Conservation (phyloP, 78 protist species). For the Diacronema lutheri region DNA sequence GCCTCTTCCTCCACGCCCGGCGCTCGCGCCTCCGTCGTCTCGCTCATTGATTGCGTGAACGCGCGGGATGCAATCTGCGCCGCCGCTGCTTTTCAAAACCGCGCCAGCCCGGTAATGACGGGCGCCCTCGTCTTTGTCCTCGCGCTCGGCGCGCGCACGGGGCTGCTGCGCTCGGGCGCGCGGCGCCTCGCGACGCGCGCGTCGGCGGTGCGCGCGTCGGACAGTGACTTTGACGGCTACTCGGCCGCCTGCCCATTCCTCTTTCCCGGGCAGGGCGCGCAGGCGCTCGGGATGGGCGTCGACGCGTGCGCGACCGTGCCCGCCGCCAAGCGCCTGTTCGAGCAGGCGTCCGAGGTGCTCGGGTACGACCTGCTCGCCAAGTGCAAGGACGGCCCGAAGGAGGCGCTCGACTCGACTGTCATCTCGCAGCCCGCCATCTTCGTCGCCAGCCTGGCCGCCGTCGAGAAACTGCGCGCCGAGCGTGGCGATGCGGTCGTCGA, state of each 20-base stretch:
- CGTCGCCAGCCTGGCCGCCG: conserved; percentile 36
- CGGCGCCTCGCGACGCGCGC: no score
- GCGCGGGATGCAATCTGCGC: no score
- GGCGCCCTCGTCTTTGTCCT: no score
- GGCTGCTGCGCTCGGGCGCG: no score
- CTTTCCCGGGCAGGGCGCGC: conserved; percentile 43
- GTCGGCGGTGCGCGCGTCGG: no score
- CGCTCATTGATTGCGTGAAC: no score
- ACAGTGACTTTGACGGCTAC: no score
- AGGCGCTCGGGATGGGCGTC: conserved; percentile 15
- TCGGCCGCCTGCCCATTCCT: not conserved
- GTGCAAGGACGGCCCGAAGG: conserved; percentile 39
- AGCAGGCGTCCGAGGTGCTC: conserved; percentile 28
- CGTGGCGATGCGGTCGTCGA: conserved; percentile 18
- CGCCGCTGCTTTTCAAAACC: no score
- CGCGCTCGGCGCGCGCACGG: no score
- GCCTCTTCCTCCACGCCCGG: no score
- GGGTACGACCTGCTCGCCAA: conserved; percentile 43
- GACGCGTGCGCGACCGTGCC: conserved; percentile 1
- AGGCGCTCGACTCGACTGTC: conserved; percentile 42
- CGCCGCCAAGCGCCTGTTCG: conserved; percentile 26
- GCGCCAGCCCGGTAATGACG: no score
- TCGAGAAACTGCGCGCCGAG: conserved; percentile 39
- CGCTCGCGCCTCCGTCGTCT: no score
- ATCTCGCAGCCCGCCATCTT: conserved; percentile 49